Conservation (phyloP, 2,329 filamentous ascomycete species). For the Cladophialophora carrionii region DNA sequence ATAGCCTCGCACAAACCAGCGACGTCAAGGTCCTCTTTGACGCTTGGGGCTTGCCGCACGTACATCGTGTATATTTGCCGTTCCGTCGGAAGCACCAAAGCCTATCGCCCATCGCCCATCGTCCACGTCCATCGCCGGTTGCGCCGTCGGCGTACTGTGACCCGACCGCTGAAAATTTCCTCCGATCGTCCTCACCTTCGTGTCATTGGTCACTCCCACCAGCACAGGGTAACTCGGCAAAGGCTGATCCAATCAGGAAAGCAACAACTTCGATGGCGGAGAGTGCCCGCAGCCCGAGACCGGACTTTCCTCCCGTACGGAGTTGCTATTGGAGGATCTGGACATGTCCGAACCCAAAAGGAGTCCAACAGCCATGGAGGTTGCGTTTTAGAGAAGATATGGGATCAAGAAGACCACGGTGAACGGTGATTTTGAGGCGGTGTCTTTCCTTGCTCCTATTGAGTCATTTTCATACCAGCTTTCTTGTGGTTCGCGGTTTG, state of each 20-base stretch:
- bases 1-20: not conserved
- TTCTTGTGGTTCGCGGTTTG: constrained; percentile 1
- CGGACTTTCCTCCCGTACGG: constrained; percentile 5
- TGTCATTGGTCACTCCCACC: constrained; percentile 12
- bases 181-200: not conserved
- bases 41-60: too few species aligned
- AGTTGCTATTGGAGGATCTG: constrained; percentile 14
- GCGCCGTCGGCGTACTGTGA: not conserved
- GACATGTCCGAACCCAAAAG: constrained; percentile 5
- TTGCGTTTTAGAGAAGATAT: constrained; percentile 7
- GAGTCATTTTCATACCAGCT: constrained; percentile 19
- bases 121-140: not conserved
- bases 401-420: constrained; percentile 19
- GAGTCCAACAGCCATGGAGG: constrained; percentile 7
- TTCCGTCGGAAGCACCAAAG: constrained; percentile 3
- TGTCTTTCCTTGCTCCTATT: constrained; percentile 9
- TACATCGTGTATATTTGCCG: not conserved
- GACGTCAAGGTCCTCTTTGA: not conserved
- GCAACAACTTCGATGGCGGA: not conserved
- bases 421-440: constrained; percentile 7
- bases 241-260: constrained; percentile 13
- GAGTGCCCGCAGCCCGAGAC: constrained; percentile 20
- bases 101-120: not conserved
- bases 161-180: constrained; percentile 9
- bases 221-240: constrained; percentile 16